Conservation (phyloP, 148 eudicot species). For the Chenopodium berlandieri region DNA sequence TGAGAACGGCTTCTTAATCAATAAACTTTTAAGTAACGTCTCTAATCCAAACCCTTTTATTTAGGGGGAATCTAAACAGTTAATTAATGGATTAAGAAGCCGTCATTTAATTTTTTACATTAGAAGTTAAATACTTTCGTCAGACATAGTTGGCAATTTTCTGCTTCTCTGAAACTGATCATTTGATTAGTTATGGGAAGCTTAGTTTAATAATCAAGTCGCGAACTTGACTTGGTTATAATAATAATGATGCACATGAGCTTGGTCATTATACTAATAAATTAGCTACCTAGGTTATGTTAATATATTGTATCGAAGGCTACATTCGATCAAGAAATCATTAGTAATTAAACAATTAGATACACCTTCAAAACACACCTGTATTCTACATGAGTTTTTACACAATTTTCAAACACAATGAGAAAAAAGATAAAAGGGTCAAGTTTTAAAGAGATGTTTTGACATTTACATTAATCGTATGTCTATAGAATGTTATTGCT, state of each 20-base stretch:
- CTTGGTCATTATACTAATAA: background rate
- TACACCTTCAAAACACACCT: too few species aligned
- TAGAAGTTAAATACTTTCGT: background rate
- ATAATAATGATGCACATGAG: conserved; percentile 3
- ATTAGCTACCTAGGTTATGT: background rate
- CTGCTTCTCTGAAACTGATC: background rate
- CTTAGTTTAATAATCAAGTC: background rate
- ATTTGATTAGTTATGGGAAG: background rate
- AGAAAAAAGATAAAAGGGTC: too few species aligned
- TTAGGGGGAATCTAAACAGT: too few species aligned
- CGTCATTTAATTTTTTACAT: too few species aligned
- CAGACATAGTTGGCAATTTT: background rate
- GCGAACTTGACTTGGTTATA: background rate
- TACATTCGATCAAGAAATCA: background rate
- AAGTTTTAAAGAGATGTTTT: too few species aligned
- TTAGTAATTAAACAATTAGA: background rate
- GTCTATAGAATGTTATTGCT: too few species aligned
- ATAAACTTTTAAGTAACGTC: too few species aligned
- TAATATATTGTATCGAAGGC: too few species aligned
- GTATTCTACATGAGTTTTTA: too few species aligned
- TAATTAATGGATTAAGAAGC: background rate
- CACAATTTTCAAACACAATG: too few species aligned
- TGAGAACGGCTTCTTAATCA: too few species aligned
- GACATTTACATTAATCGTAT: too few species aligned
- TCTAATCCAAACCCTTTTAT: background rate